Evolutionary conservation across 1,284 basidiomycete species (phyloP).

Genomic region (Cryptococcus hybrid): DNA sequence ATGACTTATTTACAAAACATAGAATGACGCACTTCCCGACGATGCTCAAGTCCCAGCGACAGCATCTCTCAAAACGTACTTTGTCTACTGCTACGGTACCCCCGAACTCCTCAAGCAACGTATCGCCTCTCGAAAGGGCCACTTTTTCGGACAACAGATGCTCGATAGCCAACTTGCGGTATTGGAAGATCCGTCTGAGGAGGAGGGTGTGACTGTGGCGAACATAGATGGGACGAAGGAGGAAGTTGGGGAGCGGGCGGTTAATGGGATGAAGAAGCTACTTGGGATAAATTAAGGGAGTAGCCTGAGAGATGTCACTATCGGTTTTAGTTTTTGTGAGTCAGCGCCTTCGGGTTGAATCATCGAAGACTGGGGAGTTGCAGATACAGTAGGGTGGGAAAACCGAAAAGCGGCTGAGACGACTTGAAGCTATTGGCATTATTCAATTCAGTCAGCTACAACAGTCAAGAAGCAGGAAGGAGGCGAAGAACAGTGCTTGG

Average conservation of each 20-base stretch:
- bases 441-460: too few relatives aligned
- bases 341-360: not conserved
- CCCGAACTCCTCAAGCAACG: conserved; percentile 63
- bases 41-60: conserved; percentile 32
- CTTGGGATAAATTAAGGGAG: not conserved
- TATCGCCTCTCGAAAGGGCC: conserved; percentile 68
- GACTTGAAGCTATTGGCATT: too few relatives aligned
- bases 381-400: too few relatives aligned
- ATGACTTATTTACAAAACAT: not conserved
- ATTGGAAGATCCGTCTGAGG: conserved; percentile 71
- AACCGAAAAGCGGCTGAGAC: too few relatives aligned
- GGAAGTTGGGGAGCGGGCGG: conserved; percentile 57
- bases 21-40: conserved; percentile 22
- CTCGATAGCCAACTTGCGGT: conserved; percentile 78
- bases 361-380: too few relatives aligned
- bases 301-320: not conserved
- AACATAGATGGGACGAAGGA: conserved; percentile 59
- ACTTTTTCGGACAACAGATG: conserved; percentile 90
- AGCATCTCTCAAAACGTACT: conserved; percentile 61
- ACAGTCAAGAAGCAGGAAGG: too few relatives aligned
- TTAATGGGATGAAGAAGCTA: conserved; percentile 35
- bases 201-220: conserved; percentile 68
- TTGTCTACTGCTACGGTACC: conserved; percentile 77
- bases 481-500: too few relatives aligned
- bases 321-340: too few relatives aligned